Conservation (phyloP, 176 grass and related monocot species). For the Oryza meyeriana region DNA sequence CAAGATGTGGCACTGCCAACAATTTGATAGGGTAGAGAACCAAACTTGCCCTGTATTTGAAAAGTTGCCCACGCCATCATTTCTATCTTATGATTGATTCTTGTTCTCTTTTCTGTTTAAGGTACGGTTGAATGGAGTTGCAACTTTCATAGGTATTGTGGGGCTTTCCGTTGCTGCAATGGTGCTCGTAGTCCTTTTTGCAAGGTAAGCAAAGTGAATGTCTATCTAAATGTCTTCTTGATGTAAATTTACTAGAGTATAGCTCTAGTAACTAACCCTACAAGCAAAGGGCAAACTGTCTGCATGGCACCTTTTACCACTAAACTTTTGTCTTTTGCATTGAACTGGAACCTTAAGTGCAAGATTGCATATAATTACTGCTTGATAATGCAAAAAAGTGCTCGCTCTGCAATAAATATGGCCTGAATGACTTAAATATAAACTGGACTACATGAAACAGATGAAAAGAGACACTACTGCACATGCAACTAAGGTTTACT, state of each 20-base stretch:
- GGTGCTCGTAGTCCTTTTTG: constrained; percentile 73
- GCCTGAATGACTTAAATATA: neutral
- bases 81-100: constrained; percentile 5
- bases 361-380: neutral
- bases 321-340: neutral
- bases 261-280: neutral
- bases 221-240: neutral
- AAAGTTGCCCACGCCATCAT: neutral
- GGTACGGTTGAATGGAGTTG: constrained; percentile 94
- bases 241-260: neutral
- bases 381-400: neutral
- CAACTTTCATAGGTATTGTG: constrained; percentile 89
- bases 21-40: neutral
- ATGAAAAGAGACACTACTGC: neutral
- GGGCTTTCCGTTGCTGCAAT: constrained; percentile 72
- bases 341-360: constrained; percentile 6
- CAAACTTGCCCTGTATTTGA: neutral
- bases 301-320: neutral
- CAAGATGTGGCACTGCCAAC: neutral
- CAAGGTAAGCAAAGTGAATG: constrained; percentile 49
- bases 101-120: constrained; percentile 44
- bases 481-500: neutral
- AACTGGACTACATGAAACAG: neutral
- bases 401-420: neutral
- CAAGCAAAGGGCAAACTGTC: neutral